Base-by-base conservation (phyloP, 2,329 filamentous ascomycete genomes). In the Aspergillus sp. region DNA sequence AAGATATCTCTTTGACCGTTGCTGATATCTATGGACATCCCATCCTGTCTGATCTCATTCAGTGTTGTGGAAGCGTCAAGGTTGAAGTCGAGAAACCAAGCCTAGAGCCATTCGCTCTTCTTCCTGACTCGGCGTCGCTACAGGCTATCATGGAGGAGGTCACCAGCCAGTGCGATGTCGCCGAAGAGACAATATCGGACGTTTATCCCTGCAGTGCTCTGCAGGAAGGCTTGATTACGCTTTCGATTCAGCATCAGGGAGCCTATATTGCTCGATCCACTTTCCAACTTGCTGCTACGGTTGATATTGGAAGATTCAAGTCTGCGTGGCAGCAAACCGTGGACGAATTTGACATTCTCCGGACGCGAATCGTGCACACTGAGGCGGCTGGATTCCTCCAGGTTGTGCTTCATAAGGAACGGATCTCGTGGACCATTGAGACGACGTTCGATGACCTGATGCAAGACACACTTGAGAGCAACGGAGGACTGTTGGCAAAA, bases 231-330 rank as follows among this genome's bases (percentile, higher is more conserved):
- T 71, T 82, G n/a, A 62, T 84, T 54, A 80, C 82, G 1, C 73
- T 83, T n/a, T 82, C 81, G 0, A 72, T 80, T 25, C 80, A 81
- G 65, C 76, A 82, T 48, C 69, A 72, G 13, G 81, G 81, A 15
- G 79, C 81, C 4, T 84, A 85, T 61, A 76, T 83, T 41, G 81
- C 80, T 7, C 79, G 82, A 54, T 79, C 80, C 43, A 68, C 80
- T 0, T 77, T 82, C 54, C 69, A 71, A 4, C 75, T 84, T 3
- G 70, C 76, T 0, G 57, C 69, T 4, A 59, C 72, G 3, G 66
- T 82, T 5, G 74, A 83, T 59, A 46, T 83, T 3, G 67, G 68
- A 7, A 74, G 72, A 30, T 81, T 84, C 72, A 82, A 80, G 62
- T 66, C 72, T 8, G 76, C 82, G 0, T 85, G 82, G 81, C 76